A percentile compares a stretch with the other conserved stretches of the same genome.
phyloP scores from a whole-genome alignment of 805 yeast species.

The Brettanomyces naardenensis region DNA sequence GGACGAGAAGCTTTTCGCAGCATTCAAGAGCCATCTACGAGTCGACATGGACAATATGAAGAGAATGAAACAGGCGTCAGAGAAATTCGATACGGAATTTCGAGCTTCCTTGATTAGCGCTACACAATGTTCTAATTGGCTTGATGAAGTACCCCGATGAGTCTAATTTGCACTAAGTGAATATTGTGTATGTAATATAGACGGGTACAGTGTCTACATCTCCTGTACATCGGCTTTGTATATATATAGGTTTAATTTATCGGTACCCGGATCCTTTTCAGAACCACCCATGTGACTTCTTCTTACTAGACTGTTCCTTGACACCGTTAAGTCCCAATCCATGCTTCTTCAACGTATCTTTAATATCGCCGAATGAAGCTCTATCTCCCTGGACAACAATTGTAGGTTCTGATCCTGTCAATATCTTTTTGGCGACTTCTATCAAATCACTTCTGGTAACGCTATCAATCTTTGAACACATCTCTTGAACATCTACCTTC shows the following conservation, averaged over 20 bases:
- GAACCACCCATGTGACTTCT: constrained; percentile 2
- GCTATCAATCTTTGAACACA: constrained; percentile 68
- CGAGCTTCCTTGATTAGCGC: not conserved
- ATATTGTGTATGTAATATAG: not conserved
- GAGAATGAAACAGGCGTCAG: not conserved
- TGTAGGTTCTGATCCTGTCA: constrained; percentile 75
- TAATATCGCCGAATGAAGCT: constrained; percentile 79
- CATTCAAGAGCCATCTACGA: not conserved
- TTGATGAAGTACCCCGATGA: not conserved
- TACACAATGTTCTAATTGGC: not conserved
- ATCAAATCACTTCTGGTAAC: constrained; percentile 63
- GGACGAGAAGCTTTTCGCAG: constrained; percentile 1
- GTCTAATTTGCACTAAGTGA: too few species aligned
- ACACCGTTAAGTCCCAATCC: constrained; percentile 50
- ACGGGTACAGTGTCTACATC: too few species aligned
- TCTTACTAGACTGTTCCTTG: not conserved
- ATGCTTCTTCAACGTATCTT: constrained; percentile 50
- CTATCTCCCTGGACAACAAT: constrained; percentile 85
- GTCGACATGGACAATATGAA: not conserved
- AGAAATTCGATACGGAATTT: not conserved
- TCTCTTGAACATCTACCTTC: constrained; percentile 67
- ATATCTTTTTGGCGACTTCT: constrained; percentile 64
- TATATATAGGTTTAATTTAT: not conserved
- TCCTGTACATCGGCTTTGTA: not conserved
- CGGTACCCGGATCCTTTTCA: too few species aligned